These are phyloP conservation scores for Monosporozyma unispora DNA, from an alignment of 805 yeast species.

Conservation along the genomic window DNA sequence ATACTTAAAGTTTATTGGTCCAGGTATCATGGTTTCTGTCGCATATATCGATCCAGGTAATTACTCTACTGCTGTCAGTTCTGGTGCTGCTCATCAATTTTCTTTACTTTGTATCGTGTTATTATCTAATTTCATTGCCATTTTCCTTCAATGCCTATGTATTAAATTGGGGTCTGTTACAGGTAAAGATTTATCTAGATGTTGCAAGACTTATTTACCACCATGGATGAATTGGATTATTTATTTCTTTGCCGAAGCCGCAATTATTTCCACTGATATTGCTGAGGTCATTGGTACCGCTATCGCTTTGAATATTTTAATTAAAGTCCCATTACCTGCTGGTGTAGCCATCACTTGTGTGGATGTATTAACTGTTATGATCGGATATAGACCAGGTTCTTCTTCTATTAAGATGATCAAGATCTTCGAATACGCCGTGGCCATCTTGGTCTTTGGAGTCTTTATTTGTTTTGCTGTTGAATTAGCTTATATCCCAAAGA, in stretches of 20 bases:
- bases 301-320: conserved; percentile 67
- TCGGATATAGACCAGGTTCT: conserved; percentile 69
- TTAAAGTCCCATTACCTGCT: conserved; percentile 62
- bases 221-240: conserved; percentile 51
- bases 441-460: conserved; percentile 61
- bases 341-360: conserved; percentile 74
- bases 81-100: conserved; percentile 75
- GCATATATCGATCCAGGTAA: conserved; percentile 95
- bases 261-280: conserved; percentile 84
- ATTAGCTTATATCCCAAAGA: conserved; percentile 44
- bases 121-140: conserved; percentile 76
- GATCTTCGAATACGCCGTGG: conserved; percentile 67
- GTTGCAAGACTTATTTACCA: conserved; percentile 67
- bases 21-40: conserved; percentile 80
- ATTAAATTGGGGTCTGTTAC: conserved; percentile 84
- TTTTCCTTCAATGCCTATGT: conserved; percentile 71
- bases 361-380: conserved; percentile 71
- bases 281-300: conserved; percentile 96
- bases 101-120: conserved; percentile 63
- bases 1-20: conserved; percentile 67
- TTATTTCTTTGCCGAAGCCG: conserved; percentile 76
- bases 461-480: conserved; percentile 74
- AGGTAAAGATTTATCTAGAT: conserved; percentile 79
- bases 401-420: conserved; percentile 68
- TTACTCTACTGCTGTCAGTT: conserved; percentile 79